Conservation (phyloP, 148 eudicot species). For the Rhododendron henanense region DNA sequence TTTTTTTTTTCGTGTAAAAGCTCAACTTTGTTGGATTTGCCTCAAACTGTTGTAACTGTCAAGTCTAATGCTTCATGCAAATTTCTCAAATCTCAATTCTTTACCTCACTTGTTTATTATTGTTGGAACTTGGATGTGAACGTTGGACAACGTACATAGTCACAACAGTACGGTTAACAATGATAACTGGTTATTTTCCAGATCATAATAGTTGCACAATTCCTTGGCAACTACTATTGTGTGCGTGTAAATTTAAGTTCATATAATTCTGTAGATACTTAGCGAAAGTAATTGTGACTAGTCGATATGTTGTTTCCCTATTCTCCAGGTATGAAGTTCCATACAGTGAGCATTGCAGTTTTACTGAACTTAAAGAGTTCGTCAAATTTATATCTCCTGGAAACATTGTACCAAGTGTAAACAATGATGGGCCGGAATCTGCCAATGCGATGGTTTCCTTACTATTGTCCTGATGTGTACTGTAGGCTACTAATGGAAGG, state of each 20-base stretch:
- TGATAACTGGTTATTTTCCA: background rate
- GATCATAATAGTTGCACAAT: background rate
- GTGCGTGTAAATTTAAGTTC: background rate
- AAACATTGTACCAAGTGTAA: slow-evolving; percentile 83
- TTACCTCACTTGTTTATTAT: background rate
- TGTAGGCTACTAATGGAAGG: background rate
- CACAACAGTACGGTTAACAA: background rate
- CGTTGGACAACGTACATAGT: background rate
- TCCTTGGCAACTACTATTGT: background rate
- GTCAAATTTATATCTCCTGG: slow-evolving; percentile 67
- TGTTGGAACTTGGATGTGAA: background rate
- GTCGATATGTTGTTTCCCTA: background rate
- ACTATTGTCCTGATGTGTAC: slow-evolving; percentile 31
- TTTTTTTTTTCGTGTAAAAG: background rate
- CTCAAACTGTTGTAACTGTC: background rate
- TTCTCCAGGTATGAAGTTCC: slow-evolving; percentile 93
- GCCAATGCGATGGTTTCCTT: slow-evolving; percentile 55
- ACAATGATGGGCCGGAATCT: slow-evolving; percentile 61
- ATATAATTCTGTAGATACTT: no score
- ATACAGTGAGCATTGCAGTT: slow-evolving; percentile 93
- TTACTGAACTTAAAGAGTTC: slow-evolving; percentile 76
- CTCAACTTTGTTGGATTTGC: background rate
- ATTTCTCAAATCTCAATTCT: background rate
- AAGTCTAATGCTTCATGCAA: background rate
- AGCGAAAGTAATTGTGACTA: background rate